These are phyloP conservation scores for Apophysomyces trapeziformis DNA, from an alignment of 371 early-diverging fungal genomes.

Conservation along the genomic window DNA sequence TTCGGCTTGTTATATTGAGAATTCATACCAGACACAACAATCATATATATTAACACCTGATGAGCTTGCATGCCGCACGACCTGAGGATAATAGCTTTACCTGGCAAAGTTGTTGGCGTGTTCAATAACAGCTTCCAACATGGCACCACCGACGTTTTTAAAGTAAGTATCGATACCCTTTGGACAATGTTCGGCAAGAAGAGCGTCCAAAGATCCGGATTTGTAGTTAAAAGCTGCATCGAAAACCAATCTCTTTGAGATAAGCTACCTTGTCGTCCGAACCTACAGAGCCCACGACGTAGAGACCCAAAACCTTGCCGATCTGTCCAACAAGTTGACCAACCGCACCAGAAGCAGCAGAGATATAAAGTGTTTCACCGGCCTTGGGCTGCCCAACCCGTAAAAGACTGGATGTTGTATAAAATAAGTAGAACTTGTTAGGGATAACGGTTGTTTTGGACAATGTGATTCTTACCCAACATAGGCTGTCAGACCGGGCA, in stretches of 20 bases:
- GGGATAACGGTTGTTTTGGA: not conserved
- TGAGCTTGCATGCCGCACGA: not conserved
- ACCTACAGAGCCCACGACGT: constrained; percentile 84
- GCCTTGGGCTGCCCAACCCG: constrained; percentile 43
- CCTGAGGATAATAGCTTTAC: not conserved
- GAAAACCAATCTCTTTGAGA: constrained; percentile 67
- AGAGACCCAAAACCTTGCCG: constrained; percentile 68
- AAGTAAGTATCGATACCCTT: constrained; percentile 80
- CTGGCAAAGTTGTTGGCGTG: constrained; percentile 61
- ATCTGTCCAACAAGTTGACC: constrained; percentile 70
- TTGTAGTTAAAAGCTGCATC: constrained; percentile 89
- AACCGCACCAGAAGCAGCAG: constrained; percentile 63
- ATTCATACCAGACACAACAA: constrained; percentile 70
- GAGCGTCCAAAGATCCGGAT: constrained; percentile 50
- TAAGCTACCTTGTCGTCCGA: constrained; percentile 78
- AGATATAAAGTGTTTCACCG: constrained; percentile 57
- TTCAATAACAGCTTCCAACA: constrained; percentile 65
- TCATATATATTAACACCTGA: constrained; percentile 1
- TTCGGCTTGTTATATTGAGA: constrained; percentile 66
- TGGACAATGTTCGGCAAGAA: constrained; percentile 56
- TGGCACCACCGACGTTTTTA: constrained; percentile 76
- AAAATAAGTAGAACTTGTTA: not conserved
- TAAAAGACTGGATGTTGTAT: constrained; percentile 22
- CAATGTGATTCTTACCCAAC: constrained; percentile 28
- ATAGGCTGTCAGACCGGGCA: constrained; percentile 56